Evolutionary conservation across 1,284 basidiomycete genomes (phyloP), one percentile per base, ranked within the genome.

Genomic region (Papiliotrema fonsecae): DNA sequence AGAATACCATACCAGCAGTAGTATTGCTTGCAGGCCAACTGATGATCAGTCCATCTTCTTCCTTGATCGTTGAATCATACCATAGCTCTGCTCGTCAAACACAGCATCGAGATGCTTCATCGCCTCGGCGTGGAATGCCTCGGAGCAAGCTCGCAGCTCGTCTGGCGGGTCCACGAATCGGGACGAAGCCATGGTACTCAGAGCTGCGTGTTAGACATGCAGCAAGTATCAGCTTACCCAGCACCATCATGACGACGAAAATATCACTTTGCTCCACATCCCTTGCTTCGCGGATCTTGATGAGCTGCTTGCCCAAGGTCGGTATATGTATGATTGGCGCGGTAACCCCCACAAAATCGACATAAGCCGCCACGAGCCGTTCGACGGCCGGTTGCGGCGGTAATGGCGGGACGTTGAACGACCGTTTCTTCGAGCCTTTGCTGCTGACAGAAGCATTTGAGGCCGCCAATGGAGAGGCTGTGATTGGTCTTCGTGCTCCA

Each of bases 241-340:
- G 53, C 14, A 75, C 72, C 72, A 75, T 75, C 63, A 75, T 67
- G 26, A 75, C 73, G 18, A 75, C 69, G 50, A 75, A 75, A 21
- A 75, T 57, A 52, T 75, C 74, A 26, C 62, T 62, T 49, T 72
- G 65, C 37, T 71, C 65, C 3, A 71, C 70, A 31, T 73, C 69
- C 2, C 48, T 48, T 4, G 57, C 60, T 30, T 69, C 67, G 19
- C 71, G 49, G 35, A 72, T 68, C 51, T 62, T 65, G 37, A 60
- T 55, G 32, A 75, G 51, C 55, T 73, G 71, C 48, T 69, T 68
- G 30, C 71, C 64, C 18, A 75, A 57, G 6, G 70, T 70, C 19
- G 73, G 74, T 42, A 75, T 71, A 54, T 75, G 73, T 24, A 75
- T 64, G 49, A 74, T 73, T 3, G 72, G 74, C n/a, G 68, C 67